phyloP scores from a whole-genome alignment of 2,329 filamentous ascomycete genomes.

The Colletotrichum tropicale region DNA sequence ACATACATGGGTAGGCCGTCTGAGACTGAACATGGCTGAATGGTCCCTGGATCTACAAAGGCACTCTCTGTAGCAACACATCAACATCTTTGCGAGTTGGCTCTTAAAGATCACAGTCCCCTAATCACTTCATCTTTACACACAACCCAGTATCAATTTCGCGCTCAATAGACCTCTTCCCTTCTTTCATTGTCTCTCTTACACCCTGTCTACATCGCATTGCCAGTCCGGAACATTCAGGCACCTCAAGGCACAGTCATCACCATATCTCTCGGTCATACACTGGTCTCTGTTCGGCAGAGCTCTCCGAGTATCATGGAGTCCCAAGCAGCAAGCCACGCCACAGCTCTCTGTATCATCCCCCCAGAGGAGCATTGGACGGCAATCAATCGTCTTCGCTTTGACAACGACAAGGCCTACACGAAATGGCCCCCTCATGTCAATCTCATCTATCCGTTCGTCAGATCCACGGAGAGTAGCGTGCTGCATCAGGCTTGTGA shows the following conservation, averaged over 20 bases:
- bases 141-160: neutral
- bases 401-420: constrained; percentile 66
- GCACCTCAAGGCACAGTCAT: neutral
- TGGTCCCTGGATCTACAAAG: neutral
- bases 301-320: neutral
- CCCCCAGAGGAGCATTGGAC: constrained; percentile 54
- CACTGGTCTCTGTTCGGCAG: neutral
- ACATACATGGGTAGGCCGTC: neutral
- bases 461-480: constrained; percentile 40
- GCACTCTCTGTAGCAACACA: neutral
- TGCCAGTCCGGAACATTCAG: neutral
- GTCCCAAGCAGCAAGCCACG: constrained; percentile 35
- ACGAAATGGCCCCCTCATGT: constrained; percentile 70
- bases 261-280: neutral
- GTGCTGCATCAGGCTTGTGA: constrained; percentile 47
- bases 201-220: neutral
- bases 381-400: constrained; percentile 58
- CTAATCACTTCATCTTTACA: neutral
- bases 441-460: constrained; percentile 71
- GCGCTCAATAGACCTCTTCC: neutral
- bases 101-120: neutral
- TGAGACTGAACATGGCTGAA: neutral
- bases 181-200: neutral
- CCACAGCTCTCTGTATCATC: constrained; percentile 66
- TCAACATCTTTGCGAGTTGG: neutral